phyloP scores from a whole-genome alignment of 257 asterid species.

The Gentiana dahurica region DNA sequence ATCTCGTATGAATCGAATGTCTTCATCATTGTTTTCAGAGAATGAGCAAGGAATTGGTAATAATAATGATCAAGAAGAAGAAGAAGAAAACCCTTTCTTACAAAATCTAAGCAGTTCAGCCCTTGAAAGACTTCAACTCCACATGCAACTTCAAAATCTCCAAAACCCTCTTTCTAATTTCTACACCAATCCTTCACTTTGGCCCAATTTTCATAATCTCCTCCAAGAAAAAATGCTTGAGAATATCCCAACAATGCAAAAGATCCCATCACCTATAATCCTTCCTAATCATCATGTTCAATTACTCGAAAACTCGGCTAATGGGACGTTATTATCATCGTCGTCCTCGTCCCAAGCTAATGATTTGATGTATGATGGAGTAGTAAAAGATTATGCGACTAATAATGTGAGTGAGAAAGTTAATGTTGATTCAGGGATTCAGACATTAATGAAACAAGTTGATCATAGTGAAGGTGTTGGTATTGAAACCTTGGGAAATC shows the following conservation, averaged over 20 bases:
- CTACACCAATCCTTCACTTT: conserved; percentile 42
- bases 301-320: conserved; percentile 7
- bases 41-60: conserved; percentile 17
- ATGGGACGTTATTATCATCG: conserved; percentile 16
- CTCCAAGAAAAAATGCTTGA: conserved; percentile 47
- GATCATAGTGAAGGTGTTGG: conserved; percentile 14
- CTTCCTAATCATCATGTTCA: conserved; percentile 1
- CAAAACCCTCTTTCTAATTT: conserved; percentile 44
- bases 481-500: conserved; percentile 11
- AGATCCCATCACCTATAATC: not conserved
- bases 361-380: not conserved
- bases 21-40: conserved; percentile 21
- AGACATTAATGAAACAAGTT: conserved; percentile 22
- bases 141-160: conserved; percentile 62
- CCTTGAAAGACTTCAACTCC: conserved; percentile 85
- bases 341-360: conserved; percentile 1
- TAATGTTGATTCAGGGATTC: not conserved
- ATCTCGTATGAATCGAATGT: conserved; percentile 24
- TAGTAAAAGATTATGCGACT: conserved; percentile 6
- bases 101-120: conserved; percentile 74
- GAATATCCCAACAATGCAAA: conserved; percentile 9
- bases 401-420: conserved; percentile 4
- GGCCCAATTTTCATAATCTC: conserved; percentile 43
- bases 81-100: conserved; percentile 23
- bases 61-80: conserved; percentile 8